Evolutionary conservation across 352 stramenopile genomes (phyloP), one percentile per base, ranked within the genome.

Genomic region (Globisporangium abappressorium): DNA sequence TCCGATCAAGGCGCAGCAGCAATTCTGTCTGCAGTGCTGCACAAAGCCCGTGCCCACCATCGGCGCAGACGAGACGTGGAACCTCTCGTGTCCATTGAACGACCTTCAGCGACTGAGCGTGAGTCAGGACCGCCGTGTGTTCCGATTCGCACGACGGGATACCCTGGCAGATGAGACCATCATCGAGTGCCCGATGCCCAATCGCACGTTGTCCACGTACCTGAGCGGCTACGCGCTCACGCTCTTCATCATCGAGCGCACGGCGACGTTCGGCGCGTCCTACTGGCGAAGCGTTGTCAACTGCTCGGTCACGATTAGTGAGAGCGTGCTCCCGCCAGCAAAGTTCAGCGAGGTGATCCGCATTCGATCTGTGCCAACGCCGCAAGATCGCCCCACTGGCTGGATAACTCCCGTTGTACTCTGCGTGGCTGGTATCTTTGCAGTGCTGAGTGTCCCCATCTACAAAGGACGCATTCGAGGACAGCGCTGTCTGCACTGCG

Each of bases 11-110:
- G 62, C 63, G 34, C 75, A 38, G 8, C 80, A 77, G 47, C 76
- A 76, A 12, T 93, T 85, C 38, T 93, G 85, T 41, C 61, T 93
- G 11, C 84, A 93, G 64, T 93, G 85, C 69, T 93, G 85, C 59
- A 84, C 83, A 0, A 87, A 85, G 22, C 85, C 85, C n/a, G 81
- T 87, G n/a, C 78, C 81, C 2, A 46, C 67, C 14, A 69, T 51
- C 26, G 78, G 82, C 41, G 83, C 79, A 9, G 85, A 93, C 47
- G 85, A 93, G 64, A 89, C 84, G 8, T 93, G 85, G 85, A 89
- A 93, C 72, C 70, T 93, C 28, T 79, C 78, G 24, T 93, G 85
- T 59, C 83, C 85, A 2, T 64, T 93, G 7, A 92, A 89, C 20
- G 79, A 81, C 18, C 61, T 90, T 2, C 79, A 93, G 65, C 75